Evolutionary conservation across 495 filamentous ascomycete genomes (phyloP).

Genomic region (Penicillium dipodomyicola): DNA sequence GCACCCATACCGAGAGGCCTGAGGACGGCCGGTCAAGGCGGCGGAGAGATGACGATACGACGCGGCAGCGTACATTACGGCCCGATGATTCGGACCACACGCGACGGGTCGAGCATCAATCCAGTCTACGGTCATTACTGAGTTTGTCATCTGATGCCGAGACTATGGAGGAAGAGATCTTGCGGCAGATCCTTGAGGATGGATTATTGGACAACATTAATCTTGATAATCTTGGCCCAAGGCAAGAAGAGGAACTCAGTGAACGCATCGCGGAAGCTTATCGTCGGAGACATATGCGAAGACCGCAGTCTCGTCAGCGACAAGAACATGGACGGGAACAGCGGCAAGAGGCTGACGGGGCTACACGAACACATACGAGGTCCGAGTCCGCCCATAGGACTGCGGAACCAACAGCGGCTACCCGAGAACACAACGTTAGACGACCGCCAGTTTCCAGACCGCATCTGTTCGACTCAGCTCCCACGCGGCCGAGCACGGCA

Average conservation of each 20-base stretch:
- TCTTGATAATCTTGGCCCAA: constrained; percentile 71
- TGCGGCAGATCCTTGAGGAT: constrained; percentile 84
- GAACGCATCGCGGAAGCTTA: constrained; percentile 87
- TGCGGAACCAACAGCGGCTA: constrained; percentile 8
- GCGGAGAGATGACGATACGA: constrained; percentile 46
- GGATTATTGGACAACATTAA: constrained; percentile 84
- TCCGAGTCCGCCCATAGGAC: constrained; percentile 38
- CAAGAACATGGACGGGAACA: constrained; percentile 19
- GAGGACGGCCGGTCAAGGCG: constrained; percentile 41
- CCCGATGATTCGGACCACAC: constrained; percentile 24
- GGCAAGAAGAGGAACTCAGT: constrained; percentile 80
- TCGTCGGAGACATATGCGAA: constrained; percentile 59
- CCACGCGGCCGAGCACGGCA: constrained; percentile 30
- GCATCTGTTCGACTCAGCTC: constrained; percentile 49
- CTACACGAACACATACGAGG: constrained; percentile 29
- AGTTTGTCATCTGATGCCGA: constrained; percentile 68
- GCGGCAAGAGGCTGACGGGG: constrained; percentile 22
- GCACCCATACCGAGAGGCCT: constrained; percentile 30
- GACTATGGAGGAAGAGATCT: constrained; percentile 84
- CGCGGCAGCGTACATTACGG: constrained; percentile 23
- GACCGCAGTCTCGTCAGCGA: constrained; percentile 33
- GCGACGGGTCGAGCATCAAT: constrained; percentile 76
- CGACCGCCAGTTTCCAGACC: constrained; percentile 56
- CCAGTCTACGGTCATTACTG: constrained; percentile 78
- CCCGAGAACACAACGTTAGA: constrained; percentile 23